These are phyloP conservation scores for Mrakia blollopis DNA, from an alignment of 768 basidiomycete genomes.

Conservation along the genomic window DNA sequence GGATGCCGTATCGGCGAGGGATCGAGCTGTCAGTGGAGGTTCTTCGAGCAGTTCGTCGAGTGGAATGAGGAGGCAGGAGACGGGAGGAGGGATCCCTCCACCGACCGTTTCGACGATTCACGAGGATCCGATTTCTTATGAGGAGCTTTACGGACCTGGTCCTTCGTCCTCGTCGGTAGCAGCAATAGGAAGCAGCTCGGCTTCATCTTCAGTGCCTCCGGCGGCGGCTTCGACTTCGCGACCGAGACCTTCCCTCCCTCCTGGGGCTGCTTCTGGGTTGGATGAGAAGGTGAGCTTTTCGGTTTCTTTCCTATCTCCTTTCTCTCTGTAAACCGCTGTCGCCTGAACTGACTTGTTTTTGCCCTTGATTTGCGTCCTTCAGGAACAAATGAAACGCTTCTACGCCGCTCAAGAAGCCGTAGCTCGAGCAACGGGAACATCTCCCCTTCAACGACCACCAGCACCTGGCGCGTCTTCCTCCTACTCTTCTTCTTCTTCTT, in stretches of 20 bases:
- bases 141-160: conserved; percentile 9
- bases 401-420: conserved; percentile 29
- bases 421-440: neutral
- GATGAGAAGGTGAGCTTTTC: neutral
- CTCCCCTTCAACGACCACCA: no score
- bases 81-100: neutral
- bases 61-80: no score
- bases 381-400: conserved; percentile 21
- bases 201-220: neutral
- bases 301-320: neutral
- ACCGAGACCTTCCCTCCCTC: neutral
- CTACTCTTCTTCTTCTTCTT: neutral
- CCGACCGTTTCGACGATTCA: neutral
- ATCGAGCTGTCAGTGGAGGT: neutral
- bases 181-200: no score
- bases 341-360: neutral
- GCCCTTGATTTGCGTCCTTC: neutral
- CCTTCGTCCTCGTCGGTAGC: neutral
- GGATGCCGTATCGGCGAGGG: conserved; percentile 12
- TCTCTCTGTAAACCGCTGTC: no score
- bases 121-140: conserved; percentile 13
- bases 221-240: neutral
- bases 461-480: no score
- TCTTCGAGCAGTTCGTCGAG: neutral
- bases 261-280: neutral